These are phyloP conservation scores for Psilocybe subaeruginosa DNA, from an alignment of 768 basidiomycete genomes.

Conservation along the genomic window DNA sequence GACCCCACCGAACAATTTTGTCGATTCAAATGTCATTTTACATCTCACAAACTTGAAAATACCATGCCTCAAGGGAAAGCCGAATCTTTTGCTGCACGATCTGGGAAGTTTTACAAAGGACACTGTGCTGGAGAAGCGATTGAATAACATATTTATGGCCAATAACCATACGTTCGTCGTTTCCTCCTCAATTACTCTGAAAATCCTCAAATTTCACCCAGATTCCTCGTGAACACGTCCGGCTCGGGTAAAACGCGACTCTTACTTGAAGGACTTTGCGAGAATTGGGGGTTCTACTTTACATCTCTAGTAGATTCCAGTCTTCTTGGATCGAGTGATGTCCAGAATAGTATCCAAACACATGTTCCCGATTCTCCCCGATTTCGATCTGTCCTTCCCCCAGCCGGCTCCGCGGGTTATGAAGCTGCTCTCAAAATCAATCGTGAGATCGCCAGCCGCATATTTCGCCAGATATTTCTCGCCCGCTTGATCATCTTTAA, in stretches of 20 bases:
- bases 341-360: slow-evolving; percentile 41
- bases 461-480: slow-evolving; percentile 42
- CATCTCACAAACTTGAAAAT: slow-evolving; percentile 36
- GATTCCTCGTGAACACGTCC: slow-evolving; percentile 50
- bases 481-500: slow-evolving; percentile 44
- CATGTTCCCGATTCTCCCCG: slow-evolving; percentile 36
- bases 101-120: slow-evolving; percentile 41
- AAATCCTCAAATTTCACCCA: slow-evolving; percentile 13
- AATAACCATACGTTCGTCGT: slow-evolving; percentile 44
- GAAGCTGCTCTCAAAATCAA: slow-evolving; percentile 34
- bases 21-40: slow-evolving; percentile 22
- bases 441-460: slow-evolving; percentile 37
- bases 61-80: slow-evolving; percentile 39
- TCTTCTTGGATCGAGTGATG: slow-evolving; percentile 45
- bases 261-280: slow-evolving; percentile 46
- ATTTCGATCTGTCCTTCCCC: slow-evolving; percentile 36
- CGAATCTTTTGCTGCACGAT: slow-evolving; percentile 44
- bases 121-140: slow-evolving; percentile 29
- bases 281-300: slow-evolving; percentile 51
- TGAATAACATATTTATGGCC: slow-evolving; percentile 45
- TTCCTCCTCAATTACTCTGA: neutral
- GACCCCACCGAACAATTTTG: slow-evolving; percentile 24
- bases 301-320: slow-evolving; percentile 47
- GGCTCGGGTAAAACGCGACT: slow-evolving; percentile 50
- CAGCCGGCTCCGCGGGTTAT: slow-evolving; percentile 32